Conservation (phyloP, 805 yeast species). For the Ogataea salicorniae region DNA sequence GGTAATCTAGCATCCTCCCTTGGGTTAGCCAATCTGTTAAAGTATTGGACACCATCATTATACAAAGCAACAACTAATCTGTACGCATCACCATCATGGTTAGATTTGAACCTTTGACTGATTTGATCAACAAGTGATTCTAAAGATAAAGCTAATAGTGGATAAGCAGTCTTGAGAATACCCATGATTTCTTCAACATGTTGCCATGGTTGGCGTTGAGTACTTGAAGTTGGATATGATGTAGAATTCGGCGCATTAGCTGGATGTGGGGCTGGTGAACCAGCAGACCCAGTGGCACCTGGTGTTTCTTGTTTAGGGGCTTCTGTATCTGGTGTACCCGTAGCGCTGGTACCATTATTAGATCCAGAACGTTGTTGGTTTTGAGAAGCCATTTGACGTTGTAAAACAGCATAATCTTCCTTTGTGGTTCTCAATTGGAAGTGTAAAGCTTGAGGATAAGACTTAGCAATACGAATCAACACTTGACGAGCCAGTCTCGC, state of each 20-base stretch:
- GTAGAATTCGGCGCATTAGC: conserved; percentile 1
- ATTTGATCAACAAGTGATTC: conserved; percentile 96
- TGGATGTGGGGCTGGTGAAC: conserved; percentile 9
- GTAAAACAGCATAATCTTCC: conserved; percentile 86
- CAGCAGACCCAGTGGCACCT: conserved; percentile 3
- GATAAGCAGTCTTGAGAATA: conserved; percentile 93
- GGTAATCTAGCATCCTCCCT: conserved; percentile 86
- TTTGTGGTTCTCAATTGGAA: conserved; percentile 93
- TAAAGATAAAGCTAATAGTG: conserved; percentile 82
- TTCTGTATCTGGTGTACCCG: neutral
- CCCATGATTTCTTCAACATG: conserved; percentile 90
- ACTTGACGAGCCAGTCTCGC: conserved; percentile 86
- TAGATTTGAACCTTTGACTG: conserved; percentile 85
- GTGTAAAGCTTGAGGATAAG: conserved; percentile 95
- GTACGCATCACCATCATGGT: conserved; percentile 94
- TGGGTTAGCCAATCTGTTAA: conserved; percentile 81
- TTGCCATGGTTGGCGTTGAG: conserved; percentile 73
- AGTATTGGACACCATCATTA: conserved; percentile 88
- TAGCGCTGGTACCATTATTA: neutral
- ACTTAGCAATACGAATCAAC: conserved; percentile 86
- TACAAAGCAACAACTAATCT: conserved; percentile 86
- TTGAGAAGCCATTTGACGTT: conserved; percentile 54
- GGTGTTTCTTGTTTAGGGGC: neutral
- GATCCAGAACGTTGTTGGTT: conserved; percentile 10
- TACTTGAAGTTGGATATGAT: conserved; percentile 1